Conservation (phyloP, 2,329 filamentous ascomycete genomes). For the Byssoonygena ceratinophila region DNA sequence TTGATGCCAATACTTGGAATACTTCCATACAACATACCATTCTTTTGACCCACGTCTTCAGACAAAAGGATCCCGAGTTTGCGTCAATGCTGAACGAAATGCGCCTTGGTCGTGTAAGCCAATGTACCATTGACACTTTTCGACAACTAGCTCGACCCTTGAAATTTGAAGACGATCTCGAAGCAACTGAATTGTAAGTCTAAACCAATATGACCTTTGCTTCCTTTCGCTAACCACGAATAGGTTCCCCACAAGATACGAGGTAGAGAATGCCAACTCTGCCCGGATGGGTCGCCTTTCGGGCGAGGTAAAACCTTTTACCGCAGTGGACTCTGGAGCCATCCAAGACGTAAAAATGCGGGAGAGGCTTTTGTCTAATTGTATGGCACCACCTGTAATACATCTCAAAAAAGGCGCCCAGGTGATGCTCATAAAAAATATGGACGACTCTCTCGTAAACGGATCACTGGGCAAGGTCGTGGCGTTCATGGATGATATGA, state of each 20-base stretch:
- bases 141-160: slow-evolving; percentile 60
- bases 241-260: slow-evolving; percentile 73
- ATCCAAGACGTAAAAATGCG: slow-evolving; percentile 55
- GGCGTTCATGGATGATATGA: slow-evolving; percentile 62
- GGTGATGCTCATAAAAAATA: slow-evolving; percentile 99
- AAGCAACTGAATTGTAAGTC: slow-evolving; percentile 69
- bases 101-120: slow-evolving; percentile 71
- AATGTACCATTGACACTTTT: slow-evolving; percentile 68
- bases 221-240: not conserved
- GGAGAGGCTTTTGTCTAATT: slow-evolving; percentile 71
- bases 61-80: slow-evolving; percentile 83
- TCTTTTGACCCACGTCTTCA: slow-evolving; percentile 87
- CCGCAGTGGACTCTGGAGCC: slow-evolving; percentile 62
- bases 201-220: not conserved
- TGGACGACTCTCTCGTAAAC: slow-evolving; percentile 88
- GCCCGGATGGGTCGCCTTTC: slow-evolving; percentile 60
- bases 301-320: slow-evolving; percentile 57
- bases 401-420: slow-evolving; percentile 84
- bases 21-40: slow-evolving; percentile 94
- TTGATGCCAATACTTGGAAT: slow-evolving; percentile 83
- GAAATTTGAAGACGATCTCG: slow-evolving; percentile 60
- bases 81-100: slow-evolving; percentile 96
- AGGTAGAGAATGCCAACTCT: slow-evolving; percentile 81
- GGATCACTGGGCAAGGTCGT: slow-evolving; percentile 81
- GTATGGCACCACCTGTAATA: slow-evolving; percentile 79